Evolutionary conservation across 148 eudicot species (phyloP), one percentile per base, ranked within the genome.

Genomic region (Nyssa sinensis): DNA sequence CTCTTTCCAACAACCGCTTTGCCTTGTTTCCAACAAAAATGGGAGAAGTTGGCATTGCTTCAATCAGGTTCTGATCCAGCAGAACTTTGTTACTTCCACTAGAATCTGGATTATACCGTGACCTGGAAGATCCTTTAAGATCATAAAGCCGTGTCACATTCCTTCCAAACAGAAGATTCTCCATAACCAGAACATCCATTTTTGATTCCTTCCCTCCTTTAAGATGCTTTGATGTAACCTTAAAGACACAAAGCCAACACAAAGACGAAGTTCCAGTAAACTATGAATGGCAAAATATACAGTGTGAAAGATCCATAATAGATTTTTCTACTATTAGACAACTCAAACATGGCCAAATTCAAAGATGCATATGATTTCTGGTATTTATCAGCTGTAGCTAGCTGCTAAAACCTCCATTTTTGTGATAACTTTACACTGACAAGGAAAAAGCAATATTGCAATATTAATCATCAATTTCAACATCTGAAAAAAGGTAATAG

Each of bases 31-130:
- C 94, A 31, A 94, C 98, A 80, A 94, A 94, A 64, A 94, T 87
- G 0, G 98, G 98, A 68, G 91, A 89, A 49, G 98, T 94, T 70
- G 98, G 98, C 98, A 94, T 94, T 30, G 97, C 88, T 88, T 94
- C 98, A 70, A 94, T 91, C 73, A 94, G 82, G 74, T 94, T 94
- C 80, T 94, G 98, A 80, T 94, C 98, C 70, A 94, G 82, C 57
- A 94, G 85, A 79, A 94, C 98, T 84, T 94, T 91, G 57, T 94
- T 91, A 71, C 88, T 88, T 77, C 97, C 98, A 80, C 87, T 91
- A 39, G 85, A 81, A 81, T 94, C 97, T 9, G 98, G 85, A 81
- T 91, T 94, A 69, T 94, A 94, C 57, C 98, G 88, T 24, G 97
- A 91, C 33, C 98, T 76, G 49, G 91, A 84, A 57, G 98, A 94